Conservation (phyloP, 225 moss, liverwort and hornwort genomes). For the Lunularia cruciata region DNA sequence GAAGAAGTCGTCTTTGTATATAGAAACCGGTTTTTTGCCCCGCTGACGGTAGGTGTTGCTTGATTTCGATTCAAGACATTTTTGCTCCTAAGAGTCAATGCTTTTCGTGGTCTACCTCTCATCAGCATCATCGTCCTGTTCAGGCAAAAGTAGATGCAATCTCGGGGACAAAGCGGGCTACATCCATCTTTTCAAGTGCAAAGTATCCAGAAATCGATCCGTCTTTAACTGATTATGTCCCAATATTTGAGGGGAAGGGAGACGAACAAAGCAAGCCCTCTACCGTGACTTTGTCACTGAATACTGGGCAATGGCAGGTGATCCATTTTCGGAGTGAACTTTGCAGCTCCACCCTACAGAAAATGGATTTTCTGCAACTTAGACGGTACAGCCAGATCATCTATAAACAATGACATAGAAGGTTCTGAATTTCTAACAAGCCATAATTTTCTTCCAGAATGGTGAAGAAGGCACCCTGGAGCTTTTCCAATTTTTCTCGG, state of each 20-base stretch:
- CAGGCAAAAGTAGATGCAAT: conserved; percentile 82
- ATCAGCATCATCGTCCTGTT: neutral
- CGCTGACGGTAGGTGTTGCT: too few relatives aligned
- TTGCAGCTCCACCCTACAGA: neutral
- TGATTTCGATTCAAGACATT: too few relatives aligned
- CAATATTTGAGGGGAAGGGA: conserved; percentile 66
- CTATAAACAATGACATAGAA: neutral
- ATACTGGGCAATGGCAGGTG: conserved; percentile 79
- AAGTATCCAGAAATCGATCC: conserved; percentile 64
- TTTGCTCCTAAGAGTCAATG: too few relatives aligned
- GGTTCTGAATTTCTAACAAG: neutral
- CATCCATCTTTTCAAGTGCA: conserved; percentile 73
- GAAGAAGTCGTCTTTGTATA: too few relatives aligned
- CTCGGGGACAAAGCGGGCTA: conserved; percentile 85
- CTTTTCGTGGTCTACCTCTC: neutral
- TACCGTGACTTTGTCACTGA: conserved; percentile 54
- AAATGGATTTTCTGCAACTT: neutral
- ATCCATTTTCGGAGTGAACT: too few relatives aligned
- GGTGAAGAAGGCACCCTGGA: conserved; percentile 86
- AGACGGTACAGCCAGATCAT: too few relatives aligned
- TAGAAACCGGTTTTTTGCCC: too few relatives aligned
- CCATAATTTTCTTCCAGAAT: conserved; percentile 41
- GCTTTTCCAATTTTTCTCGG: conserved; percentile 96
- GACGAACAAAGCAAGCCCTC: conserved; percentile 40
- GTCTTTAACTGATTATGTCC: conserved; percentile 63